Percentiles rank a stretch among this genome's conserved stretches.
Conservation (phyloP, 495 filamentous ascomycete genomes). For the Durotheca rogersii region DNA sequence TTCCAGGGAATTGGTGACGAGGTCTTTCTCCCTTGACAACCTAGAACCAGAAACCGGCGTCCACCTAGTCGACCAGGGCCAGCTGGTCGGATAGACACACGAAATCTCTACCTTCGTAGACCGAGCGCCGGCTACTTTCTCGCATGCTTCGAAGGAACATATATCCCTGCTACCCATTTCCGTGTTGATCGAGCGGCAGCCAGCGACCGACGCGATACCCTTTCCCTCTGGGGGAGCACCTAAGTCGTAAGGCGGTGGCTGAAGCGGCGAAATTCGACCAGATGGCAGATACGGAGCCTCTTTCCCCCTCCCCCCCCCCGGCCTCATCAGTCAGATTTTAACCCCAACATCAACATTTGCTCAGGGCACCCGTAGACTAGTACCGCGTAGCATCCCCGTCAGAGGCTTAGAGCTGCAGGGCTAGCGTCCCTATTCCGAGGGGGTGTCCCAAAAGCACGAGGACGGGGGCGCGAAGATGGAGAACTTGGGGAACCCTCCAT, state of each 20-base stretch:
- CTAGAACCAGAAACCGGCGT: too few species aligned
- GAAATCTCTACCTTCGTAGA: background rate
- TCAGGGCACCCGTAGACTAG: conserved; percentile 9
- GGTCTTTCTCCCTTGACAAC: too few species aligned
- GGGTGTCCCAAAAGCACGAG: conserved; percentile 2
- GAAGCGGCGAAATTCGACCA: too few species aligned
- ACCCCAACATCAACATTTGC: too few species aligned
- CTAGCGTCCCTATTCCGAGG: conserved; percentile 3
- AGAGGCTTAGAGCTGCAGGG: conserved; percentile 8
- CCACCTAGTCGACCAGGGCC: too few species aligned
- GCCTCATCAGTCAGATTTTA: conserved; percentile 11
- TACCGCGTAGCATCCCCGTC: conserved; percentile 12
- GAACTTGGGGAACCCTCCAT: too few species aligned
- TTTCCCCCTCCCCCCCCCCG: background rate
- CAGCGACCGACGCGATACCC: conserved; percentile 7
- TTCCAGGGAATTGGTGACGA: background rate
- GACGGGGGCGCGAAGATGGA: background rate
- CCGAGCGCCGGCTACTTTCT: conserved; percentile 5
- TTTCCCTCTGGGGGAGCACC: too few species aligned
- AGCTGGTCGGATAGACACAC: background rate
- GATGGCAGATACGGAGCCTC: too few species aligned
- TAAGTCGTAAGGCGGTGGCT: too few species aligned
- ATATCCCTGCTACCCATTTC: conserved; percentile 15
- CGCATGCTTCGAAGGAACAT: conserved; percentile 1
- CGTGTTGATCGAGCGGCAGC: conserved; percentile 8